A percentile compares a stretch with the other conserved stretches of the same genome.
These are phyloP conservation scores for Umbelopsis isabellina DNA, from an alignment of 192 early-diverging fungal species.

Conservation along the genomic window DNA sequence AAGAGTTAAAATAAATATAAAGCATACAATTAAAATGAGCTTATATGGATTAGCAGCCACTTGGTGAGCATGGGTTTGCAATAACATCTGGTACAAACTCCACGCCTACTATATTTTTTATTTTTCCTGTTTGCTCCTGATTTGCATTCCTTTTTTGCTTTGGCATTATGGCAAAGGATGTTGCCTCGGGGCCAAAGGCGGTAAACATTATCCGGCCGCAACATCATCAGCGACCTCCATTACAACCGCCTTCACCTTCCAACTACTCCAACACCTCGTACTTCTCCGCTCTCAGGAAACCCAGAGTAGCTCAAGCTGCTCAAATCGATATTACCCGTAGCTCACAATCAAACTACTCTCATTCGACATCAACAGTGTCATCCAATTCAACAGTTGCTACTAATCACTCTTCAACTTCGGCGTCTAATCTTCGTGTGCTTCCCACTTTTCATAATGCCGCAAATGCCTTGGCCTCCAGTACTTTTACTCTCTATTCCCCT, in stretches of 20 bases:
- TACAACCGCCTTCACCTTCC: constrained; percentile 19
- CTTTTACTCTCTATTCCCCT: background rate
- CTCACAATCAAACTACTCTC: constrained; percentile 13
- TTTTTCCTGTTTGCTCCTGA: background rate
- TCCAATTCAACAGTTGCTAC: constrained; percentile 23
- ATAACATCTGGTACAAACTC: constrained; percentile 12
- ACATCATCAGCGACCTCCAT: constrained; percentile 15
- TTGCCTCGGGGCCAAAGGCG: constrained; percentile 33
- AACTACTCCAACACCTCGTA: constrained; percentile 11
- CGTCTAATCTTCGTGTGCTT: constrained; percentile 18
- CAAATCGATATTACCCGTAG: constrained; percentile 14
- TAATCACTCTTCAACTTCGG: constrained; percentile 24
- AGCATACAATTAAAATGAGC: too few relatives aligned
- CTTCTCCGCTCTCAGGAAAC: constrained; percentile 23
- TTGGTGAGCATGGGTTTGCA: too few relatives aligned
- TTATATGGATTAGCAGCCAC: too few relatives aligned
- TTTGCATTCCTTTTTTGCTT: constrained; percentile 19
- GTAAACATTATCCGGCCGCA: constrained; percentile 38
- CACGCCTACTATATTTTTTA: background rate
- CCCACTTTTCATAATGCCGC: constrained; percentile 30
- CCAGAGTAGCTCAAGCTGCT: constrained; percentile 12
- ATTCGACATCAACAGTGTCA: constrained; percentile 36
- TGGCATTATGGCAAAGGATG: constrained; percentile 19
- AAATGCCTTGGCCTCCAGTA: background rate
- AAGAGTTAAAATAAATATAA: too few relatives aligned